A percentile compares a stretch with the other conserved stretches of the same genome.
phyloP scores from a whole-genome alignment of 2,329 filamentous ascomycete species.

The Rachicladosporium sp. region DNA sequence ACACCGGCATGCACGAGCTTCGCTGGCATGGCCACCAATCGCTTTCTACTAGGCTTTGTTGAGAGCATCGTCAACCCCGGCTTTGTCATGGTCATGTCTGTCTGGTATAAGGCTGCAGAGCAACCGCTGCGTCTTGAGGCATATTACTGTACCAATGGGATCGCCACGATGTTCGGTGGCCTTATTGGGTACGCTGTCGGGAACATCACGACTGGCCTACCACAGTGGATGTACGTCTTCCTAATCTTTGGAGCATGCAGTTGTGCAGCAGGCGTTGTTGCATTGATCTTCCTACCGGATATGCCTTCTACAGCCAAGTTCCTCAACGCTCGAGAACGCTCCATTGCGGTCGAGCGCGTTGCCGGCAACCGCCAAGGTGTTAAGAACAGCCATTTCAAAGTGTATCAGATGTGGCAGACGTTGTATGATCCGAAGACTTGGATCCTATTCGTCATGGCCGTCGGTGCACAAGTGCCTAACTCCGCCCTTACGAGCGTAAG shows the following conservation, averaged over 20 bases:
- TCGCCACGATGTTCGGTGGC: slow-evolving; percentile 51
- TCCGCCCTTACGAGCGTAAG: slow-evolving; percentile 38
- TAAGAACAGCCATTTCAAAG: slow-evolving; percentile 37
- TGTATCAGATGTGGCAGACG: slow-evolving; percentile 33
- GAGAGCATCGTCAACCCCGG: slow-evolving; percentile 27
- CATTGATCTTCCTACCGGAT: slow-evolving; percentile 31
- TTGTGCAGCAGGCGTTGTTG: slow-evolving; percentile 25
- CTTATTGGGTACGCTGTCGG: slow-evolving; percentile 48
- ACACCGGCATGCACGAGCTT: slow-evolving; percentile 30
- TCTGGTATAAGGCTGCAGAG: slow-evolving; percentile 30
- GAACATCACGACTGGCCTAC: slow-evolving; percentile 41
- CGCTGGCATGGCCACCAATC: slow-evolving; percentile 25
- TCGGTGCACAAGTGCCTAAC: slow-evolving; percentile 45
- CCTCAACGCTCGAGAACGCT: slow-evolving; percentile 27
- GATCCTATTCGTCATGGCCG: slow-evolving; percentile 43
- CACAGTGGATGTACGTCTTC: slow-evolving; percentile 47
- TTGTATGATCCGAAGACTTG: slow-evolving; percentile 45
- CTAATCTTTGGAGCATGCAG: slow-evolving; percentile 38
- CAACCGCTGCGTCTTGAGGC: slow-evolving; percentile 41
- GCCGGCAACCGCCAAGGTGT: slow-evolving; percentile 40
- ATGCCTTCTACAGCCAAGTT: slow-evolving; percentile 33
- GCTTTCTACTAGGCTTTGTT: slow-evolving; percentile 26
- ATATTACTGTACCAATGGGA: slow-evolving; percentile 42
- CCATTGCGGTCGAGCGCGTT: slow-evolving; percentile 42
- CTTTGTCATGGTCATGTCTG: slow-evolving; percentile 25